Evolutionary conservation across 192 early-diverging fungal genomes (phyloP), one percentile per base, ranked within the genome.

Genomic region (Umbelopsis isabellina): DNA sequence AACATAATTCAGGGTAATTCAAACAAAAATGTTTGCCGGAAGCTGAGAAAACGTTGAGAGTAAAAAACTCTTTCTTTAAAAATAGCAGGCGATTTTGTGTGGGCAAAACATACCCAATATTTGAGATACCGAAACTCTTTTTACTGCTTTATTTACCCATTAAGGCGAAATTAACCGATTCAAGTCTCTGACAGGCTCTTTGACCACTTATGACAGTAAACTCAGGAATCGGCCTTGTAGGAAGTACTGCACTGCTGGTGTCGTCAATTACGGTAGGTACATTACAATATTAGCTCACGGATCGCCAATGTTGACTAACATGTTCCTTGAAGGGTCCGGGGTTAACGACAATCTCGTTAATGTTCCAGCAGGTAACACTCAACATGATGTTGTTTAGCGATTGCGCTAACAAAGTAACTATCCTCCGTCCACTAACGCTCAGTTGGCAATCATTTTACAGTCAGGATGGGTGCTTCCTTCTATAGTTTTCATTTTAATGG

Each of bases 401-500:
- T 76, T 15, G 11, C 15, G 10, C 18, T 8, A 11, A 53, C 16
- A 5, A 45, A 20, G 30, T 8, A 22, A 20, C 23, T 35, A 55
- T 4, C 65, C 11, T 44, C 6, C 16, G 51, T 46, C 25, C 5
- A 44, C 30, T 2, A 30, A 46, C 35, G n/a, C 51, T 48, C 51
- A 3, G 18, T 47, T 37, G 35, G 45, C n/a, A 45, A 2, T 51
- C 30, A 71, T 53, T 46, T 18, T 33, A 46, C 70, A 88, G 89
- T 33, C 87, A 20, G 74, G 74, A 15, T 75, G 74, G 74, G 52
- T 52, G 35, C 49, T 58, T 2, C 74, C 91, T 16, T 47, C 82
- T 3, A 11, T 93, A 16, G 74, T 73, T 2, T 89, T 93, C 53
- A 27, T 86, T 13, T 52, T 87, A 16, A 79, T 91, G 20, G 87